A percentile compares a stretch with the other conserved stretches of the same genome.
phyloP scores from a whole-genome alignment of 768 basidiomycete genomes.

The Exidia glandulosa region DNA sequence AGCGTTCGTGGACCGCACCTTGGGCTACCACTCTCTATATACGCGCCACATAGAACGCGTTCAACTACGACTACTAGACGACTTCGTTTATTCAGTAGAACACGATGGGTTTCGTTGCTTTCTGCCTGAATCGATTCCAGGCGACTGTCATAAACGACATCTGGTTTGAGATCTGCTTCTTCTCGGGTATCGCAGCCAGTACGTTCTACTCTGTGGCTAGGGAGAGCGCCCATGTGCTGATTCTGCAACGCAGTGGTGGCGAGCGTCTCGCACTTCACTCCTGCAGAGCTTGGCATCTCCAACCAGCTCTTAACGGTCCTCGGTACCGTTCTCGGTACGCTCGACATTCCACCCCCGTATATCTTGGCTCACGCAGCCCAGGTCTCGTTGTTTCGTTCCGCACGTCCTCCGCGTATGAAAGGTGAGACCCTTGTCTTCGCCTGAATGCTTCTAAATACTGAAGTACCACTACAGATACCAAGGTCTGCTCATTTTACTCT shows the following conservation, averaged over 20 bases:
- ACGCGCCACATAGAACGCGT: too few relatives aligned
- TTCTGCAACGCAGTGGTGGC: conserved; percentile 37
- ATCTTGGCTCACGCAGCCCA: conserved; percentile 7
- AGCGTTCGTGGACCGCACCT: too few relatives aligned
- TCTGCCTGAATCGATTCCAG: background rate
- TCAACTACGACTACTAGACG: too few relatives aligned
- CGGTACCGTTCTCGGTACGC: conserved; percentile 44
- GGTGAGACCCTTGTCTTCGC: conserved; percentile 24
- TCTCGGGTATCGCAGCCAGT: background rate
- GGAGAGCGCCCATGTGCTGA: background rate
- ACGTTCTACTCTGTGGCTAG: background rate
- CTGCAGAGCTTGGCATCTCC: conserved; percentile 36
- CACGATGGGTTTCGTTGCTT: background rate
- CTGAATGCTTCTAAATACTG: background rate
- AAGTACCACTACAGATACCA: background rate
- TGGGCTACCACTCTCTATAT: too few relatives aligned
- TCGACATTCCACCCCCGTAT: conserved; percentile 17
- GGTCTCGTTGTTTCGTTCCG: conserved; percentile 45
- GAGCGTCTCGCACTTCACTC: conserved; percentile 39
- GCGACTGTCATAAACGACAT: background rate
- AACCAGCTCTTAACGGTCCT: conserved; percentile 54
- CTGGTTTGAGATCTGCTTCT: background rate
- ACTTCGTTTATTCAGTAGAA: too few relatives aligned
- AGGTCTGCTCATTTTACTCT: background rate
- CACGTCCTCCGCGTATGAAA: conserved; percentile 59